Conservation (phyloP, 257 asterid genomes). For the Asclepias syriaca region DNA sequence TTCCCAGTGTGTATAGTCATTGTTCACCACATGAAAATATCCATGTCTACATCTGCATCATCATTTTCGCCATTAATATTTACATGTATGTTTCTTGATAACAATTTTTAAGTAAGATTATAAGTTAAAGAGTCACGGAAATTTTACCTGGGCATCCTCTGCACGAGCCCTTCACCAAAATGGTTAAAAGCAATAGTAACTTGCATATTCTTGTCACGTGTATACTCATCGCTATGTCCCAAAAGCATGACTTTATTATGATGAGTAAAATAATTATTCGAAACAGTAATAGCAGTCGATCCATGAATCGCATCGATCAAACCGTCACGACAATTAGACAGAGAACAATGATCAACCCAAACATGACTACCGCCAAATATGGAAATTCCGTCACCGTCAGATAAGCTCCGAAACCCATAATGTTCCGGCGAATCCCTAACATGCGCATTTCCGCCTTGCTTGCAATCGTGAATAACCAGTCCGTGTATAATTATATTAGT, state of each 20-base stretch:
- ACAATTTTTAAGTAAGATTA: no score
- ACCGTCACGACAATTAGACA: constrained; percentile 71
- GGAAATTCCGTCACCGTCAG: constrained; percentile 84
- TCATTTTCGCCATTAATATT: no score
- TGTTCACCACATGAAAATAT: constrained; percentile 90
- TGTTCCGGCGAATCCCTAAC: constrained; percentile 85
- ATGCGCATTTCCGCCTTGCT: constrained; percentile 73
- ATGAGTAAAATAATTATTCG: constrained; percentile 70
- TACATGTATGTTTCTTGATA: no score
- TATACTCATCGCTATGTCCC: constrained; percentile 65
- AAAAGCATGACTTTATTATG: constrained; percentile 83
- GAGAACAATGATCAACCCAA: constrained; percentile 85
- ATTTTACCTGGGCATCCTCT: constrained; percentile 84
- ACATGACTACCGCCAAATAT: constrained; percentile 78
- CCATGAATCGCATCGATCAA: constrained; percentile 80
- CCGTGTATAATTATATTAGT: constrained; percentile 82
- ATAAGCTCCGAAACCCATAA: constrained; percentile 62
- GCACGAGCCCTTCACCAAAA: constrained; percentile 88
- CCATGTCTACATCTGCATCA: constrained; percentile 79
- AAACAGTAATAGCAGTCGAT: constrained; percentile 73
- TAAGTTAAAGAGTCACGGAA: no score
- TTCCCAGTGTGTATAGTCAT: constrained; percentile 93
- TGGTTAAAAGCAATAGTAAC: constrained; percentile 89
- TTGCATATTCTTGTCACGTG: constrained; percentile 68
- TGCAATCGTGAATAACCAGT: constrained; percentile 72